Evolutionary conservation across 2,329 filamentous ascomycete genomes (phyloP).

Genomic region (Diaporthe humulicola): DNA sequence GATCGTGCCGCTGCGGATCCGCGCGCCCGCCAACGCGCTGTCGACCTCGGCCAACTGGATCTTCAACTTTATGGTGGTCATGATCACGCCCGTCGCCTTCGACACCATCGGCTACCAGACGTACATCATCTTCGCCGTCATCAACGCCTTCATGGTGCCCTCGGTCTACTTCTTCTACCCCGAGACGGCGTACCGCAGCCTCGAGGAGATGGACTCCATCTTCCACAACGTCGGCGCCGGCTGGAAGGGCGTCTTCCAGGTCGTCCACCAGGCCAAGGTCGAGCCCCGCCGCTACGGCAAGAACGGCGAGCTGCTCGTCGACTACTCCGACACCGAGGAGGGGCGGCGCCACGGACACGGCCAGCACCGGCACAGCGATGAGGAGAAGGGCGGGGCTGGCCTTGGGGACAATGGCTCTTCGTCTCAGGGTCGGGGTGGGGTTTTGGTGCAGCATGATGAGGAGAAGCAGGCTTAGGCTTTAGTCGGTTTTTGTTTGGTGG

Average conservation of each 20-base stretch:
- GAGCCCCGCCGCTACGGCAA: conserved; percentile 71
- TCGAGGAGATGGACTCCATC: conserved; percentile 77
- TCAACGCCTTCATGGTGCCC: conserved; percentile 72
- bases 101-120: conserved; percentile 70
- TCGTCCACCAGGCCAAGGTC: conserved; percentile 57
- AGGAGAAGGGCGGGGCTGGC: conserved; percentile 13
- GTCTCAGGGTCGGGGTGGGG: background rate
- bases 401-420: conserved; percentile 6
- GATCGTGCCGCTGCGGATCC: conserved; percentile 64
- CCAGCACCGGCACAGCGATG: background rate
- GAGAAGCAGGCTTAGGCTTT: conserved; percentile 1
- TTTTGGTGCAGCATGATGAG: conserved; percentile 12
- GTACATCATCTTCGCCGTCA: conserved; percentile 76
- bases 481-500: background rate
- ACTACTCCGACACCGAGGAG: conserved; percentile 53
- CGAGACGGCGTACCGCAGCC: conserved; percentile 72
- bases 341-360: conserved; percentile 23
- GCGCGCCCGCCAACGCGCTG: conserved; percentile 70
- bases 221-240: conserved; percentile 68
- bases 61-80: conserved; percentile 75
- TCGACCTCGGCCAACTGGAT: conserved; percentile 70
- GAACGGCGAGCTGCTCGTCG: conserved; percentile 69
- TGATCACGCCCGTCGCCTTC: conserved; percentile 72
- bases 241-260: conserved; percentile 53
- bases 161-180: conserved; percentile 73